Evolutionary conservation across 2,329 filamentous ascomycete species (phyloP), one percentile per base, ranked within the genome.

Genomic region (Paraphoma chrysanthemicola): DNA sequence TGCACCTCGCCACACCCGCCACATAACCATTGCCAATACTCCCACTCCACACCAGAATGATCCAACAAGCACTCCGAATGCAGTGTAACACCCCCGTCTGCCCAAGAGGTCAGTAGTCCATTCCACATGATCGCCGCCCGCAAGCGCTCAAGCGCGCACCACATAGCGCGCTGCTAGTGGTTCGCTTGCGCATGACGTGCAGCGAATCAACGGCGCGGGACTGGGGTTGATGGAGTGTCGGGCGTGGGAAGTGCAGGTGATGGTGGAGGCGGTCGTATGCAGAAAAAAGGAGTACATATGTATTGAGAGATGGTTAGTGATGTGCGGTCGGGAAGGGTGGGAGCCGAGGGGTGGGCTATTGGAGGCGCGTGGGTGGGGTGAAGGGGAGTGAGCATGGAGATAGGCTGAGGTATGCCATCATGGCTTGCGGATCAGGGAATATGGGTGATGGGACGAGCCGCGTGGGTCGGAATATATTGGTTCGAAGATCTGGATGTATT

Each of bases 201-300:
- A 65, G 68, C 71, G 63, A 75, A 73, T 74, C 43, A 62, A 47
- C 59, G 51, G n/a, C 45, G 42, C 12, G 43, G 60, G 28, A 30
- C 59, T 54, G 42, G 57, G 62, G 47, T 10, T 47, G 52, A 42
- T 48, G 48, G 52, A 45, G 47, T 56, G 56, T 59, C 51, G 60
- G 53, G 38, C 41, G 41, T n/a, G 38, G 47, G 16, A 33, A 23
- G 44, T 16, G 41, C 29, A 46, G 45, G 51, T 59, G 55, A 47
- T 52, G 55, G 30, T 58, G 53, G 53, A 53, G 55, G 52, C 39
- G 46, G 18, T 52, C 23, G 59, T 56, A 67, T 71, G 64, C 67
- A 68, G 49, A 59, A 54, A 57, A 63, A 64, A 67, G 66, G 64
- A 63, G 64, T 69, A 48, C 30, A 48, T 42, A 17, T 47, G 45